Evolutionary conservation across 129 eudicot species (phyloP).

Genomic region (Flaveria linearis): DNA sequence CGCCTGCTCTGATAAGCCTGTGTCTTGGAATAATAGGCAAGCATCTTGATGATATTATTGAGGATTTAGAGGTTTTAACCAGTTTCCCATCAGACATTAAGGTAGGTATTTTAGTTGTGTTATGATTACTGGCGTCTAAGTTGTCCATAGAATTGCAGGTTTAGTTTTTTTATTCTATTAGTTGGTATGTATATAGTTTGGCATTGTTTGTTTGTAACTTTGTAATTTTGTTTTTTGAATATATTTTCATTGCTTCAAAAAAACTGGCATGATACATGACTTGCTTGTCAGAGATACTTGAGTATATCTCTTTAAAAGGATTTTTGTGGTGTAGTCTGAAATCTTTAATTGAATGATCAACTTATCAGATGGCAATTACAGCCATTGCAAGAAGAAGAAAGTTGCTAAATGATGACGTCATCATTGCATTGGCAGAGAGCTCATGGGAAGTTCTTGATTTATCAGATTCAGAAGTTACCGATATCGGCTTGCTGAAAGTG

Average conservation of each 20-base stretch:
- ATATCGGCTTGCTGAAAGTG: conserved; percentile 68
- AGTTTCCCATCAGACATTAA: conserved; percentile 69
- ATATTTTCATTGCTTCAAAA: neutral
- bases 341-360: conserved; percentile 27
- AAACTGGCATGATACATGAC: neutral
- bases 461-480: conserved; percentile 86
- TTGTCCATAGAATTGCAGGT: neutral
- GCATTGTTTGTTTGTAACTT: neutral
- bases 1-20: conserved; percentile 75
- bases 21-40: conserved; percentile 70
- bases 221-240: neutral
- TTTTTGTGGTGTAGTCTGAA: conserved; percentile 15
- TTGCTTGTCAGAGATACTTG: neutral
- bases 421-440: conserved; percentile 72
- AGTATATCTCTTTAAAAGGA: neutral
- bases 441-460: conserved; percentile 84
- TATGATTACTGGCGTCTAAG: neutral
- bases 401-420: conserved; percentile 70
- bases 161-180: neutral
- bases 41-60: conserved; percentile 81
- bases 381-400: conserved; percentile 95
- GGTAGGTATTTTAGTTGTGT: conserved; percentile 35
- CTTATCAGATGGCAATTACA: conserved; percentile 62
- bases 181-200: conserved; percentile 4
- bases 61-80: conserved; percentile 58